These are phyloP conservation scores for Triangularia setosa DNA, from an alignment of 2,329 filamentous ascomycete species.

Conservation along the genomic window DNA sequence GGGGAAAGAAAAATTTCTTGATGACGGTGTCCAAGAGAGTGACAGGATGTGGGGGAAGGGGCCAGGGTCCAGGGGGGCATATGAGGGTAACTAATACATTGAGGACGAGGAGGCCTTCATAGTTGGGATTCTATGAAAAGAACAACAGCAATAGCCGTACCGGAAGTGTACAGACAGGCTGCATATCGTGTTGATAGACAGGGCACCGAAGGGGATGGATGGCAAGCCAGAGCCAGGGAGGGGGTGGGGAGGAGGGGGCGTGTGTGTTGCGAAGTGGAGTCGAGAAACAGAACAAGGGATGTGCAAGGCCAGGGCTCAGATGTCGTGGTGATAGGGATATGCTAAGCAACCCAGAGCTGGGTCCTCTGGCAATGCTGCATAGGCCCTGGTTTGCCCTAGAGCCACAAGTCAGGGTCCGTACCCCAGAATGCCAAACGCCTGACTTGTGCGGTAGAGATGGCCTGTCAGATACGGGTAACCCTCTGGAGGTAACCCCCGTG, in stretches of 20 bases:
- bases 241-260: constrained; percentile 9
- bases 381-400: constrained; percentile 15
- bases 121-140: constrained; percentile 17
- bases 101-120: constrained; percentile 19
- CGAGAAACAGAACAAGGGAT: constrained; percentile 24
- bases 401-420: constrained; percentile 19
- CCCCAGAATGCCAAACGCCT: constrained; percentile 21
- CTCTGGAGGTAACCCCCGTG: constrained; percentile 9
- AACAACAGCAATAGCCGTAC: constrained; percentile 10
- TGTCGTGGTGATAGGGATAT: constrained; percentile 16
- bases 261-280: constrained; percentile 19
- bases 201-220: constrained; percentile 8
- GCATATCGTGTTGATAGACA: constrained; percentile 18
- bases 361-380: too few relatives aligned
- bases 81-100: constrained; percentile 12
- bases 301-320: constrained; percentile 22
- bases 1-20: constrained; percentile 15
- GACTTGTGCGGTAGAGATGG: constrained; percentile 12
- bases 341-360: not conserved
- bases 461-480: constrained; percentile 13
- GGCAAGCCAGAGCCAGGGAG: constrained; percentile 8
- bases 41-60: constrained; percentile 21
- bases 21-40: constrained; percentile 21
- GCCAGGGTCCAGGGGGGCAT: constrained; percentile 19
- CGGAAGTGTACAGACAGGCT: constrained; percentile 21